These are phyloP conservation scores for Picea engelmannii DNA, from an alignment of 83 land plant species.

Conservation along the genomic window DNA sequence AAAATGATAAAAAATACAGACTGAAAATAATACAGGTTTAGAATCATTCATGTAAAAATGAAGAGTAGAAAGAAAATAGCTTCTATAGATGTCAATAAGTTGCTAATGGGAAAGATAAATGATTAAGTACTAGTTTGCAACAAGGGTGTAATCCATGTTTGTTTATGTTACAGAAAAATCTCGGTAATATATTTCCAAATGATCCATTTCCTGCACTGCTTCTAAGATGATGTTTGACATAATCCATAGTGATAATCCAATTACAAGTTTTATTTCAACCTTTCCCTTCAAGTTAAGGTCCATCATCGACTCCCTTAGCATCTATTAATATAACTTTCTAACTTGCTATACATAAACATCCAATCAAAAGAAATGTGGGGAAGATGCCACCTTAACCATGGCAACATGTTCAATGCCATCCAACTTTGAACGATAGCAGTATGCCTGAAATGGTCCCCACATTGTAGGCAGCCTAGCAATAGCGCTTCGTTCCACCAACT, in stretches of 20 bases:
- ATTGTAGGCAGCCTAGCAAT: constrained; percentile 82
- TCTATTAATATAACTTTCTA: neutral
- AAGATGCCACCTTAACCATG: constrained; percentile 81
- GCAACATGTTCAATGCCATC: constrained; percentile 99
- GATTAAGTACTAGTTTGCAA: neutral
- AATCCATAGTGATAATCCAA: neutral
- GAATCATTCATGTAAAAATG: neutral
- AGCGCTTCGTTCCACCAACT: constrained; percentile 45
- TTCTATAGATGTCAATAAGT: neutral
- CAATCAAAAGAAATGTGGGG: neutral
- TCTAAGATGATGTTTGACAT: neutral
- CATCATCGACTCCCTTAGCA: neutral
- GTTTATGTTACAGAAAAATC: neutral
- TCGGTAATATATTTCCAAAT: neutral
- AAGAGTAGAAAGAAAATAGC: neutral
- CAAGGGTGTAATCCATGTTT: neutral
- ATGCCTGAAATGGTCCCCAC: constrained; percentile 87
- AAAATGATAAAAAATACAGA: no score
- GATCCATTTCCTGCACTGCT: neutral
- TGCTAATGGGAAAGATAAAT: neutral
- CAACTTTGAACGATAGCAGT: constrained; percentile 82
- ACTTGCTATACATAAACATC: neutral
- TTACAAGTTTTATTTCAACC: neutral
- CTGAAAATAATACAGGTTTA: neutral
- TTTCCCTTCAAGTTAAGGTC: neutral